Base-by-base conservation (phyloP, 345 rosid genomes). In the Eucalyptus erythrocorys region DNA sequence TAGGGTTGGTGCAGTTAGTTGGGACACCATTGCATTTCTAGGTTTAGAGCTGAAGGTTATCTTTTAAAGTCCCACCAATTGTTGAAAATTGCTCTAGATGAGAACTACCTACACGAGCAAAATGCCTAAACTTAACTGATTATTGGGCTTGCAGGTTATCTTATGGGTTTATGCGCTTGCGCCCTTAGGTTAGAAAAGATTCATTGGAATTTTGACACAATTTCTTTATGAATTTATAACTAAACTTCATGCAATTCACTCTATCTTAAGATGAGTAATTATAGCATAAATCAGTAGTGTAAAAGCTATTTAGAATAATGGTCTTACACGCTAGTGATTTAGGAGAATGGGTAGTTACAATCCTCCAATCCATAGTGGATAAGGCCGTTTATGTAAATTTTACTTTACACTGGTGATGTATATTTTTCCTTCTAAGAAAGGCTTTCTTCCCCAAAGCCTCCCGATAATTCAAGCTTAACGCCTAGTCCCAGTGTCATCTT, bases 51-150 rank as follows among this genome's bases (percentile, higher is more conserved):
- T 64, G 37, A n/a, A 64, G 37, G 0, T n/a, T 14, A n/a, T 64
- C 32, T 12, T 6, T 59, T 27, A 12, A 59, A 59, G 16, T 64
- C 0, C 37, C 10, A 64, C 9, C 9, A n/a, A 64, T 14, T n/a
- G 5, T 0, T 13, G 76, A n/a, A 64, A n/a, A 64, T 15, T 64
- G 19, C 76, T 64, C 10, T n/a, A 7, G 10, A n/a, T n/a, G 76
- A 64, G 21, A 7, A n/a, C 9, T 13, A 64, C 5, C 0, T n/a
- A 5, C 1, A 64, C 0, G 9, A n/a, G 76, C 71, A 9, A 64
- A 64, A 64, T 64, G 71, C 76, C 40, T 5, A 24, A 57, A 57
- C 30, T 64, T 64, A 64, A 64, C 1, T 8, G 5, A 14, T 64
- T n/a, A n/a, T n/a, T n/a, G 10, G 76, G 40, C 37, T n/a, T 64